Evolutionary conservation across 164 flowering plant species (phyloP), one percentile per base, ranked within the genome.

Genomic region (Euptelea pleiosperma): DNA sequence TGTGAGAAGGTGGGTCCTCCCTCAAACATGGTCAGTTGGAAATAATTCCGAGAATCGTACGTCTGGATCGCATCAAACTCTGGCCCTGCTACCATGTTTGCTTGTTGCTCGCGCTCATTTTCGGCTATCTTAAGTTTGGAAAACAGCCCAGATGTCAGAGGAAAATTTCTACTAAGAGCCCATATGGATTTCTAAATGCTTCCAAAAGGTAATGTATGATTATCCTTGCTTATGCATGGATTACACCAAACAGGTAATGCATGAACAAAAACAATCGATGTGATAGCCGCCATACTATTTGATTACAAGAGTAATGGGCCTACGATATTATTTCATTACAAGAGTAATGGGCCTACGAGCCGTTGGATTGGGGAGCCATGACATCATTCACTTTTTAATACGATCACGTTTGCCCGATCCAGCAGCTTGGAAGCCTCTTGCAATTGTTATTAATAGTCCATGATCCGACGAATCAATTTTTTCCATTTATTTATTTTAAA

Each of bases 31-130:
- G 75, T 72, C 9, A 75, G 78, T 25, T 71, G 76, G 56, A 72
- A 83, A 73, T 78, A 77, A 45, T 79, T 79, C 31, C 85, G 77
- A 64, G 89, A 79, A 42, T 70, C 78, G 8, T 75, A 79, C 18
- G 81, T 72, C 35, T 80, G 82, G 41, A 86, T 75, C 6, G 80
- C 75, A 28, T 73, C 76, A 53, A 72, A 61, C 48, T 80, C 87
- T 42, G 62, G 77, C 11, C 67, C 79, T 15, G 71, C 60, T 1
- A 72, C 75, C 79, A 78, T 59, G 73, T 70, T 73, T 16, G 73
- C 66, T 54, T 80, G 77, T 36, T 82, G 79, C 36, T 73, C 54
- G 57, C 79, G 72, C 69, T 86, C 93, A 12, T 63, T 43, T 54
- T 86, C 89, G 4, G 84, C 80, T 33, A 84, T 66, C 90, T 84